phyloP scores from a whole-genome alignment of 768 basidiomycete species.

The Mycena latifolia region DNA sequence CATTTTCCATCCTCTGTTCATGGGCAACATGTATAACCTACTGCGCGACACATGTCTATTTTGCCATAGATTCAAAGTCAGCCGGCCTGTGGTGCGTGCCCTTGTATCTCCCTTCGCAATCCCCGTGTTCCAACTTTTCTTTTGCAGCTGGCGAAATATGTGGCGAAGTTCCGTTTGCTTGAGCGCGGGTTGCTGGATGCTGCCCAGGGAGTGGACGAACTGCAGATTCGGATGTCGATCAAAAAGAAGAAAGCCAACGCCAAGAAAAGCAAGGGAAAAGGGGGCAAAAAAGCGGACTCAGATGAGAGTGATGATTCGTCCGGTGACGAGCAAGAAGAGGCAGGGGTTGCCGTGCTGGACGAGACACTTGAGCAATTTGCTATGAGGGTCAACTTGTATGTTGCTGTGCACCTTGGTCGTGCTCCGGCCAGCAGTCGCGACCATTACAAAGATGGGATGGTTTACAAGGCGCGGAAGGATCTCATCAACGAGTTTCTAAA shows the following conservation, averaged over 20 bases:
- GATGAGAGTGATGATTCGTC: conserved; percentile 48
- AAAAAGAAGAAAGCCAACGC: conserved; percentile 41
- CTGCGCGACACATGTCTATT: conserved; percentile 92
- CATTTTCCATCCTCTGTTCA: conserved; percentile 97
- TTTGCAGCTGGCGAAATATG: conserved; percentile 80
- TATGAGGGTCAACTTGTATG: conserved; percentile 73
- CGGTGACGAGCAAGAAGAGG: conserved; percentile 53
- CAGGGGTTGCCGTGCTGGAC: conserved; percentile 58
- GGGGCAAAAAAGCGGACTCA: conserved; percentile 42
- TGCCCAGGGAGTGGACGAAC: conserved; percentile 80
- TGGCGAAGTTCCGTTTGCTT: conserved; percentile 87
- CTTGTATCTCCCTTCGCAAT: conserved; percentile 1
- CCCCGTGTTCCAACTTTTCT: conserved; percentile 16
- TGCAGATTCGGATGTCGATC: conserved; percentile 58
- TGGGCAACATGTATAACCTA: conserved; percentile 89
- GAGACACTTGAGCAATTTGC: conserved; percentile 76
- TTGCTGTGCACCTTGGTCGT: conserved; percentile 65
- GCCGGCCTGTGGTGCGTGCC: conserved; percentile 72
- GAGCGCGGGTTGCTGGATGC: conserved; percentile 91
- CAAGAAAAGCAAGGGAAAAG: conserved; percentile 41
- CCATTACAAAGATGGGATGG: conserved; percentile 88
- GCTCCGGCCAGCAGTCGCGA: conserved; percentile 75
- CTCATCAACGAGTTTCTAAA: conserved; percentile 87
- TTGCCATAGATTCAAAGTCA: conserved; percentile 93
- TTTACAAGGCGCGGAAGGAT: conserved; percentile 89